Evolutionary conservation across 176 grass and related monocot species (phyloP).

Genomic region (Lolium rigidum): DNA sequence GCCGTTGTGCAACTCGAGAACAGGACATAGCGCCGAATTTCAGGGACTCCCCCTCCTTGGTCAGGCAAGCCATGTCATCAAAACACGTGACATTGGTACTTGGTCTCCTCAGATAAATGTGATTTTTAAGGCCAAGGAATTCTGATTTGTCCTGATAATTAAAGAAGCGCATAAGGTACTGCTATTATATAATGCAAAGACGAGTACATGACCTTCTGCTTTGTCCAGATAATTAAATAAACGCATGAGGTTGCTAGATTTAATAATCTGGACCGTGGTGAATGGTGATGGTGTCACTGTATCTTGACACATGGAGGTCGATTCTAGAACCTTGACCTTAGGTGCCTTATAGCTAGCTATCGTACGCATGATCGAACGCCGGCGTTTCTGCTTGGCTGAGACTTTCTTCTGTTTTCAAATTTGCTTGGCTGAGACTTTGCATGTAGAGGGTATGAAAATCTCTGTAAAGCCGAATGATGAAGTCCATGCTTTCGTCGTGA

Average conservation of each 20-base stretch:
- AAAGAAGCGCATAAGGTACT: background rate
- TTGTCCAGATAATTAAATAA: background rate
- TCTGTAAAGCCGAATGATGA: background rate
- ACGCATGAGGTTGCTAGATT: background rate
- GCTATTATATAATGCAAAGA: background rate
- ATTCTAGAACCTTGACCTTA: slow-evolving; percentile 44
- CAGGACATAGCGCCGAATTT: no score
- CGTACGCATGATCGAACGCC: background rate
- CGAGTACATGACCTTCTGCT: background rate
- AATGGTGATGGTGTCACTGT: background rate
- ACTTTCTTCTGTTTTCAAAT: background rate
- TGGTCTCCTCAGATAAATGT: background rate
- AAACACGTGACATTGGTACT: background rate
- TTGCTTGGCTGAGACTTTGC: background rate
- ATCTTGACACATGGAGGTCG: no score
- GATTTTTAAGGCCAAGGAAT: background rate
- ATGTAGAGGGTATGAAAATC: background rate
- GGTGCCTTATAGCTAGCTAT: background rate
- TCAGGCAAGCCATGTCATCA: background rate
- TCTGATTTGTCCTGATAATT: no score
- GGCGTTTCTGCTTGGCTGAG: background rate
- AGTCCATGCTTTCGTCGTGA: background rate
- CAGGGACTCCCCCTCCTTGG: background rate
- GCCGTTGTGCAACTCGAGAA: slow-evolving; percentile 16
- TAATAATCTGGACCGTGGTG: background rate